Conservation (phyloP, 768 basidiomycete species). For the Panellus pusillus region DNA sequence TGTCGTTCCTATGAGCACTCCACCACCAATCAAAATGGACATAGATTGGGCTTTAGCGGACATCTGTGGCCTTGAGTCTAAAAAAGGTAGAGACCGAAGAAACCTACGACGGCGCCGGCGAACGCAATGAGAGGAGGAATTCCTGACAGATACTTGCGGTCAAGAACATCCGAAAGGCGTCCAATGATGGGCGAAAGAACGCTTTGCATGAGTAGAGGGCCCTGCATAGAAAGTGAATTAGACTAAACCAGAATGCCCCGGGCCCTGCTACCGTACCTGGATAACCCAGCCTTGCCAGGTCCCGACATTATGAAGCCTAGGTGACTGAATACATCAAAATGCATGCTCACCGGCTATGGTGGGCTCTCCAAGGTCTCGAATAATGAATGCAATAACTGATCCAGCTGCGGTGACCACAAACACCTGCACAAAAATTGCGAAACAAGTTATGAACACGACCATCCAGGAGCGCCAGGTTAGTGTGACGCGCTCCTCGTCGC, state of each 20-base stretch:
- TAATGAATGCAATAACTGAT: conserved; percentile 21
- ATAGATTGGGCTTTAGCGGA: conserved; percentile 22
- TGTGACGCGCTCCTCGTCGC: conserved; percentile 10
- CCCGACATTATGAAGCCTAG: neutral
- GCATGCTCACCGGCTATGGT: conserved; percentile 13
- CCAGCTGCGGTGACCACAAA: conserved; percentile 20
- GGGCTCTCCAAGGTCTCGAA: conserved; percentile 21
- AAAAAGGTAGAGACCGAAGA: neutral
- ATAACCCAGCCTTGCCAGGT: conserved; percentile 18
- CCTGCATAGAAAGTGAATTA: conserved; percentile 1
- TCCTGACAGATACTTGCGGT: conserved; percentile 22
- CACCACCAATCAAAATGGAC: conserved; percentile 21
- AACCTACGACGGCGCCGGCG: conserved; percentile 21
- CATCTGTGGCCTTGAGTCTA: conserved; percentile 4
- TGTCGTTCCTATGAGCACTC: conserved; percentile 20
- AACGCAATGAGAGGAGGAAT: conserved; percentile 21
- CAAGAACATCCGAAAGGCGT: conserved; percentile 21
- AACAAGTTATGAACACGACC: conserved; percentile 18
- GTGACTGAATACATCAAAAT: neutral
- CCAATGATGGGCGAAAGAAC: conserved; percentile 20
- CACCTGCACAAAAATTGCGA: conserved; percentile 19
- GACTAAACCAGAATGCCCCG: neutral
- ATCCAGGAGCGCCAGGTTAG: conserved; percentile 23
- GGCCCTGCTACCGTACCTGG: neutral
- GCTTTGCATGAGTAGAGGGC: conserved; percentile 22